These are phyloP conservation scores for Agapanthus africanus DNA, from an alignment of 106 monocot species.

Conservation along the genomic window DNA sequence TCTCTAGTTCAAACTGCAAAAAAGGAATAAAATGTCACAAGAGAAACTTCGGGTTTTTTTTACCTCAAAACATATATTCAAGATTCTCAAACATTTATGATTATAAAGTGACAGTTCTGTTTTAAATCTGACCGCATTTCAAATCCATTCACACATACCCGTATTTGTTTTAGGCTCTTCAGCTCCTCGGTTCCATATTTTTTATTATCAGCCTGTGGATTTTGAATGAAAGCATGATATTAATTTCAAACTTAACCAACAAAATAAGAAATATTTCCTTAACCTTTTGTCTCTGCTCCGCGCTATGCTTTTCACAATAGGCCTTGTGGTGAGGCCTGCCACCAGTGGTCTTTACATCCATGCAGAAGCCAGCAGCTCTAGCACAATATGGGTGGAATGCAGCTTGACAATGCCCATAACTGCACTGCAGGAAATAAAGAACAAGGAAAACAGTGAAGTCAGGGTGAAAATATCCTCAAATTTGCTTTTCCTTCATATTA, in stretches of 20 bases:
- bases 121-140: neutral
- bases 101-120: neutral
- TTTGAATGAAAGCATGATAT: neutral
- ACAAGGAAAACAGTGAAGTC: slow-evolving; percentile 4
- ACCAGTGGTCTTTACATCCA: slow-evolving; percentile 56
- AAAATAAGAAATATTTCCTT: neutral
- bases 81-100: neutral
- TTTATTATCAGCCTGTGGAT: slow-evolving; percentile 53
- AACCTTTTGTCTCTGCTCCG: slow-evolving; percentile 60
- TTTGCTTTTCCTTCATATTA: slow-evolving; percentile 14
- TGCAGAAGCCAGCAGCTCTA: slow-evolving; percentile 61
- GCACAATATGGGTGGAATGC: slow-evolving; percentile 90
- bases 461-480: neutral
- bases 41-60: neutral
- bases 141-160: slow-evolving; percentile 40
- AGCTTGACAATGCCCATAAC: slow-evolving; percentile 59
- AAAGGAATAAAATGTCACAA: neutral
- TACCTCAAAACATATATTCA: neutral
- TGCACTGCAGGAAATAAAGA: slow-evolving; percentile 59
- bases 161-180: slow-evolving; percentile 67
- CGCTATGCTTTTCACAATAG: slow-evolving; percentile 85
- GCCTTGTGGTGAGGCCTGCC: slow-evolving; percentile 68
- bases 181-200: slow-evolving; percentile 70
- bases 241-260: neutral
- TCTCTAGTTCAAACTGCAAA: slow-evolving; percentile 82